Base-by-base conservation (phyloP, 1,139 yeast species). In the Scheffersomyces cryptocercus region DNA sequence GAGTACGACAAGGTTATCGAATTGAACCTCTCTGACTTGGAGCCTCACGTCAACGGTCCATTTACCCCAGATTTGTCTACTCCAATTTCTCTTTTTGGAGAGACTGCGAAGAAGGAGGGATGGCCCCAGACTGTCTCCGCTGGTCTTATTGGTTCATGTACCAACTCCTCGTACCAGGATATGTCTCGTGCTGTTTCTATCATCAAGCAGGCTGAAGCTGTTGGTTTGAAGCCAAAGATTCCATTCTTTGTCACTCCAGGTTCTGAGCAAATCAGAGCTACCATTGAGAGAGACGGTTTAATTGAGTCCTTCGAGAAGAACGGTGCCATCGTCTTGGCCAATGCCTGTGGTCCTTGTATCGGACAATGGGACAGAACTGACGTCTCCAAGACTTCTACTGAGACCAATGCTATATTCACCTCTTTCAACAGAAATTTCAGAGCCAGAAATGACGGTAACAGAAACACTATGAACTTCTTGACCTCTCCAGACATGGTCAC, bases 341-440 rank as follows among this genome's bases (percentile, higher is more conserved):
- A 93, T 62, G 99, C 99, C 12, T 93, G 99, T 75, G 99, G 99
- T 46, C 99, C 98, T 52, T 93, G 99, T 76, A 93, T 93, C 60
- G 99, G 99, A 42, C 98, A 93, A 74, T 93, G 99, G 99, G 97
- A 90, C 64, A 84, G 99, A 70, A 58, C 68, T 12, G 79, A 74
- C 49, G 77, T 85, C 40, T 75, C 85, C 41, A 85, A 85, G 65
- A 80, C 79, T 43, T 81, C 86, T 7, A 76, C 82, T 41, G 84
- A 80, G 46, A 68, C 67, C 41, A 91, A 91, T 62, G 89, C 97
- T 42, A 93, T 93, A 49, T 86, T 93, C 73, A 88, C 98, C 20
- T 88, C 97, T 11, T 93, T 90, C 77, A 93, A 93, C 77, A 84
- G 99, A 76, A 93, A 93, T 69, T 93, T 93, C 77, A 81, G 91